Base-by-base conservation (phyloP, 164 flowering plant species). In the Annona cherimola region DNA sequence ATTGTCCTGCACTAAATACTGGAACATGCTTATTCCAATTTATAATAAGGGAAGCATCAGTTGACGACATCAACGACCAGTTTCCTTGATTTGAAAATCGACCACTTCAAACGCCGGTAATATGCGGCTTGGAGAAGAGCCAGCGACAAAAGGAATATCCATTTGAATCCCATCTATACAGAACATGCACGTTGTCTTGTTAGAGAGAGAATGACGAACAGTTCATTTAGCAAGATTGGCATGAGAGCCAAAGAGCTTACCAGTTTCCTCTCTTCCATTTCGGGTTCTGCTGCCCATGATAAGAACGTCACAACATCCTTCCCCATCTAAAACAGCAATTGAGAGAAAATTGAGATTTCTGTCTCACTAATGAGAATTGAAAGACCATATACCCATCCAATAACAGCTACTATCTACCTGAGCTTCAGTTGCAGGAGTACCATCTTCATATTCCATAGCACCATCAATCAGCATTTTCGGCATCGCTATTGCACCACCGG, bases 401-500 rank as follows among this genome's bases (percentile, higher is more conserved):
- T 60, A 60, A 19, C 50, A 44, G n/a, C 9, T 64, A 35, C 67
- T 64, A 12, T 35, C 45, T 68, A 92, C 97, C 95, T 92, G 97
- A 68, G 97, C 82, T 76, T 92, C 97, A 35, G 95, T 90, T 66
- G 95, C 95, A 59, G 92, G 95, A 39, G 85, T 84, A 65, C 95
- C 97, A 79, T 92, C 97, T 79, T 89, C 95, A 78, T 89, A 92
- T 79, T 93, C 98, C 35, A 93, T 72, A 75, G 96, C 95, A 57
- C 91, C 98, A 87, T 90, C 97, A 66, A 75, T 88, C 55, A 91
- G 97, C 98, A 93, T 93, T 81, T 93, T 84, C 26, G 98, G 98
- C 97, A 93, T 93, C 2, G 98, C 98, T 78, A 93, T 93, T 1
- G 95, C 97, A 73, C 98, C 98, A 16, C 97, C 98, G 68, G 98